phyloP scores from a whole-genome alignment of 805 yeast genomes.

The Cyberlindnera xylosilytica region DNA sequence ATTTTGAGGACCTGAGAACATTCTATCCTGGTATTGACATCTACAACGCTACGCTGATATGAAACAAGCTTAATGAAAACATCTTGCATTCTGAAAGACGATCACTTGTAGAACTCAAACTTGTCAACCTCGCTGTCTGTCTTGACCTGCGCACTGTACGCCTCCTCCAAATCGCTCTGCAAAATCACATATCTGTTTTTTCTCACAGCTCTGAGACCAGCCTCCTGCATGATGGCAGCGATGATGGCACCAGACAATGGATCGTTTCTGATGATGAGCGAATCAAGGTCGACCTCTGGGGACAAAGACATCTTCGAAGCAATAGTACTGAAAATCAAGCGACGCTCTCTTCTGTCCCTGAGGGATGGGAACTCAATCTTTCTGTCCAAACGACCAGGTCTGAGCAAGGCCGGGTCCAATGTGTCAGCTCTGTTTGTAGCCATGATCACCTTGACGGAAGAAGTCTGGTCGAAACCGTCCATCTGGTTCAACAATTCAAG shows the following conservation, averaged over 20 bases:
- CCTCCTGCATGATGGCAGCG: slow-evolving; percentile 99
- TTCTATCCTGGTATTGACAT: slow-evolving; percentile 62
- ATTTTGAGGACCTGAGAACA: slow-evolving; percentile 41
- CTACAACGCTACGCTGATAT: slow-evolving; percentile 35
- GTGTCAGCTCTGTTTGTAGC: slow-evolving; percentile 98
- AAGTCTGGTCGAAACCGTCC: slow-evolving; percentile 90
- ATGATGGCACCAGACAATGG: slow-evolving; percentile 96
- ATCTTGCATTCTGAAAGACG: neutral
- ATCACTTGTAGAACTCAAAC: slow-evolving; percentile 90
- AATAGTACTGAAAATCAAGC: slow-evolving; percentile 91
- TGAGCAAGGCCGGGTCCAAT: slow-evolving; percentile 95
- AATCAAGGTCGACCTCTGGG: slow-evolving; percentile 95
- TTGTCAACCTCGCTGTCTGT: slow-evolving; percentile 93
- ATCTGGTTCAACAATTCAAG: slow-evolving; percentile 90
- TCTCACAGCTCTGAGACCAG: slow-evolving; percentile 97
- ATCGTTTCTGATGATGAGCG: slow-evolving; percentile 91
- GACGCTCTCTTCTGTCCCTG: slow-evolving; percentile 96
- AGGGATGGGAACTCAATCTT: slow-evolving; percentile 96
- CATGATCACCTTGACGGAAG: slow-evolving; percentile 91
- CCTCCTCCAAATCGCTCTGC: slow-evolving; percentile 96
- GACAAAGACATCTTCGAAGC: slow-evolving; percentile 98
- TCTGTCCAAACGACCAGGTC: slow-evolving; percentile 98
- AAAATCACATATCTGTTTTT: slow-evolving; percentile 95
- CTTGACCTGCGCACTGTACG: slow-evolving; percentile 95
- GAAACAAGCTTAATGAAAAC: neutral